Evolutionary conservation across 805 yeast genomes (phyloP), one percentile per base, ranked within the genome.

Genomic region (Pichia nakasei): DNA sequence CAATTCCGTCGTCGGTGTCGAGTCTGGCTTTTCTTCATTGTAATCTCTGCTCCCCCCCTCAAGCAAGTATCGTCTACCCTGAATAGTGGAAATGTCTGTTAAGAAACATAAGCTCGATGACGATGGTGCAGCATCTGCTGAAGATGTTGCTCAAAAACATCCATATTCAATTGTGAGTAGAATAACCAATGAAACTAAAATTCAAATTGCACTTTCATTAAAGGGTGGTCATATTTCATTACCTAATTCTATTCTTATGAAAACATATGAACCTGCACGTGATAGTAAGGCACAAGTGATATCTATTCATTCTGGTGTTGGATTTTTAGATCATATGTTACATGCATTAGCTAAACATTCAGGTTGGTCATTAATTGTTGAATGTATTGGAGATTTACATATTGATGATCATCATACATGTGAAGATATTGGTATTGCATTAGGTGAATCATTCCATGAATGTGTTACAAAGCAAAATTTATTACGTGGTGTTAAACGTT

Each of bases 341-440:
- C 96, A 91, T 57, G 98, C 98, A 0, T 70, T 93, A 54, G 96
- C 97, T 34, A 93, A 93, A 59, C 98, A 93, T 64, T 72, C 95
- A 1, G 97, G 97, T 17, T 93, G 97, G 98, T 85, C 96, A 12
- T 60, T 93, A 45, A 70, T 85, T 29, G 75, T 93, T 18, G 95
- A 84, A 59, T 91, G 97, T 64, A 75, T 82, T 46, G 98, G 98
- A 37, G 98, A 93, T 62, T 68, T 88, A 53, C 94, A 88, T 63
- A 89, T 93, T 43, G 98, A 93, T 63, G 98, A 93, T 65, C 98
- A 93, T 63, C 98, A 93, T 65, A 80, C 95, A 1, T 83, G 96
- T 5, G 98, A 93, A 64, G 98, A 93, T 65, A 86, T 87, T 50
- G 97, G 91, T 37, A 86, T 93, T 53, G 88, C 96, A 1, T 67